These are phyloP conservation scores for Lactarius indigo DNA, from an alignment of 768 basidiomycete genomes.

Conservation along the genomic window DNA sequence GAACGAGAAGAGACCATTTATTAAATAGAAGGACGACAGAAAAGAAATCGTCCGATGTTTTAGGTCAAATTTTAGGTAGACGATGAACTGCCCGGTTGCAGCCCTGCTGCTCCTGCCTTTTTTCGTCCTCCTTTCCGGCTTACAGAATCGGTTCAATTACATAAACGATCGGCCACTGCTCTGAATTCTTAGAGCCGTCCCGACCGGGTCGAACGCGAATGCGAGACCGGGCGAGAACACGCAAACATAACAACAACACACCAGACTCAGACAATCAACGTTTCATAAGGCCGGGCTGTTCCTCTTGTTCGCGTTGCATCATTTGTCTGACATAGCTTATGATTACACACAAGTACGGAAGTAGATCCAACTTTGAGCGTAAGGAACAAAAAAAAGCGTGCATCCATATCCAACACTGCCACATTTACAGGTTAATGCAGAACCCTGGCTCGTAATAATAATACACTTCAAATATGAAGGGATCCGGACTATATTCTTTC, in stretches of 20 bases:
- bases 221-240: background rate
- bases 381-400: background rate
- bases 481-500: background rate
- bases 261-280: constrained; percentile 9
- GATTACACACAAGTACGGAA: constrained; percentile 7
- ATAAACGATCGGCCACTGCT: constrained; percentile 17
- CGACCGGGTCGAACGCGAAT: constrained; percentile 23
- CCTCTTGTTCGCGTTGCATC: background rate
- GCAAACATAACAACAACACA: background rate
- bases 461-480: background rate
- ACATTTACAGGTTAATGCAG: background rate
- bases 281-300: background rate
- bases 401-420: constrained; percentile 7
- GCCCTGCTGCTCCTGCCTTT: too few relatives aligned
- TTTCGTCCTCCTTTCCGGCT: constrained; percentile 5
- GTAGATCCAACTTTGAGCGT: background rate
- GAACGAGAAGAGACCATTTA: background rate
- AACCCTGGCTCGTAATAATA: constrained; percentile 9
- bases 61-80: constrained; percentile 12
- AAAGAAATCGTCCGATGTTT: constrained; percentile 27
- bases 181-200: constrained; percentile 7
- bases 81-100: background rate
- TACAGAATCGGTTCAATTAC: constrained; percentile 10
- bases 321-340: background rate
- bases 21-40: constrained; percentile 10